Conservation (phyloP, 805 yeast species). For the Zygotorulaspora chibaensis region DNA sequence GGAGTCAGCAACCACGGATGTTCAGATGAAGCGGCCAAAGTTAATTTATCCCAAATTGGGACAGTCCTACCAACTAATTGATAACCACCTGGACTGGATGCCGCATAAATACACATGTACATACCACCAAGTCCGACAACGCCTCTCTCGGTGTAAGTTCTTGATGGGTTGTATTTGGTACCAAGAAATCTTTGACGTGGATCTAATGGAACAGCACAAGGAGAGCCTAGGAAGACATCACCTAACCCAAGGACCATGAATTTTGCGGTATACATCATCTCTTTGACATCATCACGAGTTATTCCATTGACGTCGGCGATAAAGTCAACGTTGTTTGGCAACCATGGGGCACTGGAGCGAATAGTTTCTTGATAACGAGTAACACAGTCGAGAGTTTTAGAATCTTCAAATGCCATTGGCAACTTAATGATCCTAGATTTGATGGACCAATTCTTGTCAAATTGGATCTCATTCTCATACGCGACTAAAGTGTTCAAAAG, state of each 20-base stretch:
- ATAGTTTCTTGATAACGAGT: slow-evolving; percentile 90
- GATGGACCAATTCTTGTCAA: slow-evolving; percentile 79
- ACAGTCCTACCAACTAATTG: slow-evolving; percentile 94
- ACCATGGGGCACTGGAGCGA: slow-evolving; percentile 91
- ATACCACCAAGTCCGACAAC: slow-evolving; percentile 97
- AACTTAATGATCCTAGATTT: slow-evolving; percentile 75
- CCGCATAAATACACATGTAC: slow-evolving; percentile 98
- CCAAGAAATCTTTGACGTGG: slow-evolving; percentile 93
- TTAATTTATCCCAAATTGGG: slow-evolving; percentile 95
- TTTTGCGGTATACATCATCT: slow-evolving; percentile 83
- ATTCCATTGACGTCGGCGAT: slow-evolving; percentile 84
- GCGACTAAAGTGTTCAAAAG: slow-evolving; percentile 63
- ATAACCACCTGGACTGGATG: slow-evolving; percentile 98
- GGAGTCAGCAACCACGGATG: slow-evolving; percentile 90
- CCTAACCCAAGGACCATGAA: slow-evolving; percentile 93
- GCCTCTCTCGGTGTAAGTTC: slow-evolving; percentile 95
- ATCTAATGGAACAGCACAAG: slow-evolving; percentile 97
- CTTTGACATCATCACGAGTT: slow-evolving; percentile 67
- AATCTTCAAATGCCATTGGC: slow-evolving; percentile 97
- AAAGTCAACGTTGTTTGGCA: slow-evolving; percentile 96
- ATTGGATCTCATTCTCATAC: slow-evolving; percentile 69
- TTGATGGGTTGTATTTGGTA: slow-evolving; percentile 90
- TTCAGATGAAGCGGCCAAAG: slow-evolving; percentile 55
- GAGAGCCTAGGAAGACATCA: slow-evolving; percentile 96
- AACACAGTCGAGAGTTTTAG: slow-evolving; percentile 83